A percentile compares a stretch with the other conserved stretches of the same genome.
phyloP scores from a whole-genome alignment of 164 flowering plant species.

The Magnolia kwangsiensis region DNA sequence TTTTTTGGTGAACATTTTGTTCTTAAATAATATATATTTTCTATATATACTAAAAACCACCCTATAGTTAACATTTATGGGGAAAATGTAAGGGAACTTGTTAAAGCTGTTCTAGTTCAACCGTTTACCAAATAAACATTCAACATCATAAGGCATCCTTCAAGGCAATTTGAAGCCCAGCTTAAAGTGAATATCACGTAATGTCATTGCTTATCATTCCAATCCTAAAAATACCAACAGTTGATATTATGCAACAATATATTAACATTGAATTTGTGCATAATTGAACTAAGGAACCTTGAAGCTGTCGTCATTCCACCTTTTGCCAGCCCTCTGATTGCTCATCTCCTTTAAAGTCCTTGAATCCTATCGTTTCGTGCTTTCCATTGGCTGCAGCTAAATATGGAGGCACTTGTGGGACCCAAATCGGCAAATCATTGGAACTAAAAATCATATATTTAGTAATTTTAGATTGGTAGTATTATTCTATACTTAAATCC shows the following conservation, averaged over 20 bases:
- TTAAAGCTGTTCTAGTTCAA: too few relatives aligned
- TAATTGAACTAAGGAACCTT: too few relatives aligned
- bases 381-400: neutral
- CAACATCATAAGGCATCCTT: neutral
- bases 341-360: constrained; percentile 20
- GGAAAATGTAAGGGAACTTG: too few relatives aligned
- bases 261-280: neutral
- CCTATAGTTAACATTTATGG: too few relatives aligned
- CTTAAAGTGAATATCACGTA: neutral
- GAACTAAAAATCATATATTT: constrained; percentile 22
- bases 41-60: too few relatives aligned
- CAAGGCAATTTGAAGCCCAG: neutral
- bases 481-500: too few relatives aligned
- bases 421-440: constrained; percentile 44
- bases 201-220: neutral
- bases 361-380: constrained; percentile 14
- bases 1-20: too few relatives aligned
- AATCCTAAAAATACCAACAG: neutral
- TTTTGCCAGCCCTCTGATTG: constrained; percentile 18
- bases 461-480: too few relatives aligned
- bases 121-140: neutral
- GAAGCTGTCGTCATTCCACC: constrained; percentile 47
- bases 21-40: too few relatives aligned
- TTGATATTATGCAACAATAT: neutral
- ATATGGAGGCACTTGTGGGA: constrained; percentile 47